Conservation (phyloP, 495 filamentous ascomycete species). For the Penicillium goetzii region DNA sequence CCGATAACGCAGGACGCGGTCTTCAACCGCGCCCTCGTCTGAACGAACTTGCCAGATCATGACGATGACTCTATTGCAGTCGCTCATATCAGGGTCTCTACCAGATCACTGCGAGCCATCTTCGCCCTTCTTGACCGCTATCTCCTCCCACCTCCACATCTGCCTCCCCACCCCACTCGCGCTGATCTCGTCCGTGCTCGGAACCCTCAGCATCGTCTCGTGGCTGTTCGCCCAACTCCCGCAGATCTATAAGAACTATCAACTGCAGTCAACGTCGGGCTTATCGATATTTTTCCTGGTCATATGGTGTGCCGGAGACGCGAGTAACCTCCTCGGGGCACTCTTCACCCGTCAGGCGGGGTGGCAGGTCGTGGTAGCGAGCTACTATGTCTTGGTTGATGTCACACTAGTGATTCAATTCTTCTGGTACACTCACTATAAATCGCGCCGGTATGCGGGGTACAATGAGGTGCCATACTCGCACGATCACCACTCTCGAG, state of each 20-base stretch:
- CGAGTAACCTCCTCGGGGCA: constrained; percentile 69
- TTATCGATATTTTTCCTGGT: constrained; percentile 69
- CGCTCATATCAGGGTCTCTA: constrained; percentile 39
- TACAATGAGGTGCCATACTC: constrained; percentile 31
- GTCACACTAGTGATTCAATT: constrained; percentile 65
- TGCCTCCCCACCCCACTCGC: constrained; percentile 71
- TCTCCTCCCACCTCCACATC: constrained; percentile 65
- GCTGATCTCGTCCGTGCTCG: constrained; percentile 66
- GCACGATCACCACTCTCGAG: constrained; percentile 26
- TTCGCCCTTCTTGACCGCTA: constrained; percentile 56
- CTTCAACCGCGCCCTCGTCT: constrained; percentile 5
- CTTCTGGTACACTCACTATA: constrained; percentile 66
- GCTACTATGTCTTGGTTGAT: constrained; percentile 73
- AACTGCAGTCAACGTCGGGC: constrained; percentile 66
- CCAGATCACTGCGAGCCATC: constrained; percentile 67
- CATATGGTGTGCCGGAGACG: constrained; percentile 71
- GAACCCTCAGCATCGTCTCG: constrained; percentile 65
- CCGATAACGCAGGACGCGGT: constrained; percentile 5
- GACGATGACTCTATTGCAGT: constrained; percentile 38
- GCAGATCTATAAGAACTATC: constrained; percentile 74
- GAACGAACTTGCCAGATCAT: constrained; percentile 23
- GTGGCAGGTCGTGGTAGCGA: constrained; percentile 71
- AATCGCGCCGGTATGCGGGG: constrained; percentile 38
- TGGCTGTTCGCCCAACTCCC: constrained; percentile 81
- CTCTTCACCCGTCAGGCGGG: constrained; percentile 67